A percentile compares a stretch with the other conserved stretches of the same genome.
These are phyloP conservation scores for Danielia oregonensis DNA, from an alignment of 805 yeast genomes.

Conservation along the genomic window DNA sequence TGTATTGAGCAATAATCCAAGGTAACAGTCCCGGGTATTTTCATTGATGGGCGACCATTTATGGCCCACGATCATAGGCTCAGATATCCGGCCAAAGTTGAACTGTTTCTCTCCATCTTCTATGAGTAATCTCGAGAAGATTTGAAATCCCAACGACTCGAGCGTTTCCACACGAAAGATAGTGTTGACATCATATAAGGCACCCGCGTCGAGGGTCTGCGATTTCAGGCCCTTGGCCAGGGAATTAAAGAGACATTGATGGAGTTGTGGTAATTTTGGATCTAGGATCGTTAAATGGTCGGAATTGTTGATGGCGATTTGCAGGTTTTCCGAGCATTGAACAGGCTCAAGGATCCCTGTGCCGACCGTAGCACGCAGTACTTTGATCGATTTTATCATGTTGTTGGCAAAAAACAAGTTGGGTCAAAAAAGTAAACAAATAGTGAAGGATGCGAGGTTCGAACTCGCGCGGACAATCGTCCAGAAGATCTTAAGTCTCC, in stretches of 20 bases:
- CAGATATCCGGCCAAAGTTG: conserved; percentile 27
- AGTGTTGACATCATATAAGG: conserved; percentile 22
- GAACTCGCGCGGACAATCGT: conserved; percentile 50
- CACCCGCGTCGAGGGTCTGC: conserved; percentile 17
- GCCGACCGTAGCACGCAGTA: conserved; percentile 13
- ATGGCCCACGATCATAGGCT: conserved; percentile 31
- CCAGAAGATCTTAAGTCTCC: conserved; percentile 50
- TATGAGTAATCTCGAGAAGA: conserved; percentile 22
- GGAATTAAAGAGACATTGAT: conserved; percentile 17
- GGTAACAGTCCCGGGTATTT: conserved; percentile 22
- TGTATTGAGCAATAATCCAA: conserved; percentile 35
- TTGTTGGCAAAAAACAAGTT: background rate
- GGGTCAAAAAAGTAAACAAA: conserved; percentile 11
- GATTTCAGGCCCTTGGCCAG: background rate
- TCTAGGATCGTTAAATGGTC: conserved; percentile 32
- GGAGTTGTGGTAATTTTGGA: conserved; percentile 34
- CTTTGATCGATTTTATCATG: conserved; percentile 7
- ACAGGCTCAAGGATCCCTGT: conserved; percentile 23
- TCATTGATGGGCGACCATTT: conserved; percentile 29
- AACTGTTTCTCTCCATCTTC: conserved; percentile 26
- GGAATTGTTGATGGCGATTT: conserved; percentile 34
- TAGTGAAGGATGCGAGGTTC: conserved; percentile 50
- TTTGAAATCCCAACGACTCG: conserved; percentile 27
- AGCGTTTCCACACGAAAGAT: conserved; percentile 26
- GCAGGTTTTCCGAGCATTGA: conserved; percentile 33